Evolutionary conservation across 2,329 filamentous ascomycete genomes (phyloP), one percentile per base, ranked within the genome.

Genomic region (Aspergillus eucalypticola): DNA sequence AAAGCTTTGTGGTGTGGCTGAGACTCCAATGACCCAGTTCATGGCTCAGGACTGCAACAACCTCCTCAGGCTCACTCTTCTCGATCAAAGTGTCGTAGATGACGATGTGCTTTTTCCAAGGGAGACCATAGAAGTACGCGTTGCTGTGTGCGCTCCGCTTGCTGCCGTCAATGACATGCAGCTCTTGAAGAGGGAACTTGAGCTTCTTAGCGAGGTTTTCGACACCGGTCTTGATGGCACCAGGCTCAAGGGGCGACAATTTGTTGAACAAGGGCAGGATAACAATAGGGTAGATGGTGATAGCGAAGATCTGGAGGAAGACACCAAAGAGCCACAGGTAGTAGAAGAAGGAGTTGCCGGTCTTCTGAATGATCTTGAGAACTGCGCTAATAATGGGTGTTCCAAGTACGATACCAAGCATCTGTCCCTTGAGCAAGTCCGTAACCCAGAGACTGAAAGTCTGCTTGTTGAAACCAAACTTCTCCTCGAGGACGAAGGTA

Each of bases 91-190:
- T 99, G 75, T 99, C 95, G 76, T 96, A 99, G 73, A 99, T 96
- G 72, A 99, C 95, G 81, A 99, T 99, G 82, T 98, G 96, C 86
- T 98, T 98, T 86, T 97, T 97, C 93, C 94, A 99, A 44, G 95
- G 95, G 58, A 99, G 86, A 62, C 95, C 95, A 70, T 96, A 97
- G 81, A 99, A 99, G 79, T 96, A 96, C 19, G 91, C 91, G 73
- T 96, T 96, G 79, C 89, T 92, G 79, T 96, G 91, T 23, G 90
- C 90, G 73, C 89, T 92, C 69, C 91, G 86, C 82, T 94, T 94
- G 81, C 90, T 93, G 53, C 91, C 92, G 74, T 96, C 91, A 71
- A 99, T 99, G 71, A 98, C 93, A 73, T 96, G 92, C 48, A 99
- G 85, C 73, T 98, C 92, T 64, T 90, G 88, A 29, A 99, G 88